Percentiles rank a stretch among this genome's conserved stretches.
phyloP scores from a whole-genome alignment of 306 rosid genomes.

The Sophora flavescens region DNA sequence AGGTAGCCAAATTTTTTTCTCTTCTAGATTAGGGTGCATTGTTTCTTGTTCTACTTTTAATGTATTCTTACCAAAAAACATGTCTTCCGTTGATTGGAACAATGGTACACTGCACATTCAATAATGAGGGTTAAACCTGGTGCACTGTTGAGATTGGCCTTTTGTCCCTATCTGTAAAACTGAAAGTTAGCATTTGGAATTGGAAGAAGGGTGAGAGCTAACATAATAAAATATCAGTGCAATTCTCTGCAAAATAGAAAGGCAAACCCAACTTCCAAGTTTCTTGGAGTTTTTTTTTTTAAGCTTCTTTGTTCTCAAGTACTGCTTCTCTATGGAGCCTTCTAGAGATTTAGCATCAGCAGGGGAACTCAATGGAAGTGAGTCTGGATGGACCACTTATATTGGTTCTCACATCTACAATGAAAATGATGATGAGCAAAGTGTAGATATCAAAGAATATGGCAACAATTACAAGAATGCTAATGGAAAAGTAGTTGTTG shows the following conservation, averaged over 20 bases:
- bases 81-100: constrained; percentile 55
- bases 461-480: constrained; percentile 34
- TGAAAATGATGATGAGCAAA: constrained; percentile 35
- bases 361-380: constrained; percentile 53
- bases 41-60: constrained; percentile 26
- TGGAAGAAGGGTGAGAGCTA: constrained; percentile 18
- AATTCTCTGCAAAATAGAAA: constrained; percentile 26
- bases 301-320: background rate
- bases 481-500: constrained; percentile 13
- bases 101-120: constrained; percentile 53
- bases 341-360: constrained; percentile 50
- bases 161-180: constrained; percentile 56
- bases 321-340: constrained; percentile 65
- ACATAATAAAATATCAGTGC: constrained; percentile 29
- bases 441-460: constrained; percentile 33
- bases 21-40: constrained; percentile 3
- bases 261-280: constrained; percentile 23
- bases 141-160: constrained; percentile 59
- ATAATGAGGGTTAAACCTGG: constrained; percentile 59
- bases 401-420: constrained; percentile 56
- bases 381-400: constrained; percentile 85
- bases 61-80: constrained; percentile 31
- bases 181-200: constrained; percentile 34
- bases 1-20: constrained; percentile 11
- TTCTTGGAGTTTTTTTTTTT: constrained; percentile 15